phyloP scores from a whole-genome alignment of 805 yeast genomes.

The Debaryomyces castellii region DNA sequence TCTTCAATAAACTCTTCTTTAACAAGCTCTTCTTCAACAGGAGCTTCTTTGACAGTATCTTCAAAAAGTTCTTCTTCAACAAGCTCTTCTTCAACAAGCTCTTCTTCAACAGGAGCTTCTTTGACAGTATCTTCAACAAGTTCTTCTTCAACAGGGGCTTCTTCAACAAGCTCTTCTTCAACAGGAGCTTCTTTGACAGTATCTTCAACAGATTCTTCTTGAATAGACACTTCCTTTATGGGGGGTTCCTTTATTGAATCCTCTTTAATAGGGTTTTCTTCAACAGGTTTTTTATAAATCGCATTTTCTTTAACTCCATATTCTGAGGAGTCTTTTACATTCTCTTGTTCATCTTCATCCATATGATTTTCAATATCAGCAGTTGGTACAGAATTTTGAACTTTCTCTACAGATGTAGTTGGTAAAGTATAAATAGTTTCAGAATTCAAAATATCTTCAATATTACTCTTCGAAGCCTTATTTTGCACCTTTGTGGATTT shows the following conservation, averaged over 20 bases:
- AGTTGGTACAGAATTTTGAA: too few species aligned
- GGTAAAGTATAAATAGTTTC: too few species aligned
- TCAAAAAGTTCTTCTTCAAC: conserved; percentile 7
- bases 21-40: conserved; percentile 4
- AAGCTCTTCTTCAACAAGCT: conserved; percentile 4
- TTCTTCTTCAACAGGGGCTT: not conserved
- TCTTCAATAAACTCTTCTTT: conserved; percentile 3
- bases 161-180: conserved; percentile 3
- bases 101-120: not conserved
- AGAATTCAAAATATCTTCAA: not conserved
- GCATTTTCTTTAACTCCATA: too few species aligned
- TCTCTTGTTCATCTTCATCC: too few species aligned
- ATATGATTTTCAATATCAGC: too few species aligned
- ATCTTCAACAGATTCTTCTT: conserved; percentile 1
- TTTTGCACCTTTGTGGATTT: not conserved
- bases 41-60: conserved; percentile 5
- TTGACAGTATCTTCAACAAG: conserved; percentile 4
- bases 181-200: not conserved
- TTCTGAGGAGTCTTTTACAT: too few species aligned
- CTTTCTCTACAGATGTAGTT: too few species aligned
- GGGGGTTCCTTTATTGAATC: too few species aligned
- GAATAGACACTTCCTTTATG: not conserved
- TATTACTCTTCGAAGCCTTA: not conserved
- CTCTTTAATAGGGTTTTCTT: too few species aligned
- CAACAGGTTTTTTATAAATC: too few species aligned